Evolutionary conservation across 208 protist species (phyloP).

Genomic region (Leishmania martiniquensis): DNA sequence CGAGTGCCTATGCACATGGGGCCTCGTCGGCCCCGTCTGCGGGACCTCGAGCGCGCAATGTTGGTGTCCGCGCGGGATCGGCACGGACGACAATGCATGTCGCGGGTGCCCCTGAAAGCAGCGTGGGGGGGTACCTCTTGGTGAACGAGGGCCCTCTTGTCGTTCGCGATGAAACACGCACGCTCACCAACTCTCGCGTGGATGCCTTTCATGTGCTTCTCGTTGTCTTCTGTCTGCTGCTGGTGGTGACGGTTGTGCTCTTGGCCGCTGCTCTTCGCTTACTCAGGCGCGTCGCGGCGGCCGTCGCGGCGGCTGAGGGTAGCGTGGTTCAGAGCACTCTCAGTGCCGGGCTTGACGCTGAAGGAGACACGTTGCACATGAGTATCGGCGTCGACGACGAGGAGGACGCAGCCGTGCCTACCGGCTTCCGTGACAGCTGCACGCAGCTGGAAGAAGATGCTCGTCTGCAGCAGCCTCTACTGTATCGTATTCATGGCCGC

Average conservation of each 20-base stretch:
- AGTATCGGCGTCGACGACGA: neutral
- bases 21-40: neutral
- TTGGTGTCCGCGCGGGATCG: neutral
- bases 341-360: too few relatives aligned
- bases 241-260: neutral
- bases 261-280: conserved; percentile 3
- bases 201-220: neutral
- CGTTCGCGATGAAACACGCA: neutral
- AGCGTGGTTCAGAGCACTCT: neutral
- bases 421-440: neutral
- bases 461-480: neutral
- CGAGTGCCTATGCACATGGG: neutral
- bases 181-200: neutral
- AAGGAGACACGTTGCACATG: neutral
- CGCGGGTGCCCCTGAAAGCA: neutral
- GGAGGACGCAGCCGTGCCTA: neutral
- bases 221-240: conserved; percentile 1
- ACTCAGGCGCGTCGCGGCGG: conserved; percentile 1
- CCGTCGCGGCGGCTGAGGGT: neutral
- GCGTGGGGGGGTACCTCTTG: too few relatives aligned
- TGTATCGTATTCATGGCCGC: neutral
- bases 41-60: neutral
- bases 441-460: neutral
- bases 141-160: neutral
- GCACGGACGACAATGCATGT: neutral